phyloP scores from a whole-genome alignment of 306 rosid species.

The Carpinus fangiana region DNA sequence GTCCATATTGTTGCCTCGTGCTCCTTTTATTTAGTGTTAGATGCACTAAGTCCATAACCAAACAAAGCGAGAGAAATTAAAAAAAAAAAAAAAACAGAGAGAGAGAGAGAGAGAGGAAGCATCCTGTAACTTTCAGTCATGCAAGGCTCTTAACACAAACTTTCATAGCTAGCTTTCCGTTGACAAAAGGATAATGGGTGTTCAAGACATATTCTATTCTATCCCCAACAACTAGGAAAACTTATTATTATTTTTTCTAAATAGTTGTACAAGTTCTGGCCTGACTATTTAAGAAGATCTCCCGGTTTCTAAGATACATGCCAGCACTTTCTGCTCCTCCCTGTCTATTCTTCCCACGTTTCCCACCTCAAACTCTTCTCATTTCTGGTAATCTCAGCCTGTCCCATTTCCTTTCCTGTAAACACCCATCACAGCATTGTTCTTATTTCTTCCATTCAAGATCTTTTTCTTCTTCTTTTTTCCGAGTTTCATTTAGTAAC shows the following conservation, averaged over 20 bases:
- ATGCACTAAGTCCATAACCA: constrained; percentile 19
- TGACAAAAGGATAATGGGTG: constrained; percentile 58
- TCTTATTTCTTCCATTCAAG: constrained; percentile 23
- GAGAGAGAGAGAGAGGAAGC: constrained; percentile 48
- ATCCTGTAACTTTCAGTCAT: constrained; percentile 58
- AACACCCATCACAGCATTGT: constrained; percentile 28
- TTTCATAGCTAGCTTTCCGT: constrained; percentile 40
- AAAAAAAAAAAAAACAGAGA: no score
- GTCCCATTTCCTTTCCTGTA: constrained; percentile 27
- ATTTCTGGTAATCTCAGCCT: constrained; percentile 23
- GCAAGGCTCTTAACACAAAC: constrained; percentile 39
- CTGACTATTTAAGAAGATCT: constrained; percentile 76
- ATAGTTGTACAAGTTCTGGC: constrained; percentile 34
- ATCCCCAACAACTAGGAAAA: constrained; percentile 72
- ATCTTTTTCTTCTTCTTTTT: constrained; percentile 14
- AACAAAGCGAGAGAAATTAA: background rate
- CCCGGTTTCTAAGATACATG: constrained; percentile 54
- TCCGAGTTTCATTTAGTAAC: constrained; percentile 2
- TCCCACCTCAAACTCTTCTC: constrained; percentile 30
- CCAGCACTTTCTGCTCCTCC: constrained; percentile 66
- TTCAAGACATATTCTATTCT: constrained; percentile 60
- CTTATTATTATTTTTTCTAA: constrained; percentile 50
- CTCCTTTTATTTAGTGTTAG: constrained; percentile 32
- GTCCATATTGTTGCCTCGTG: constrained; percentile 65
- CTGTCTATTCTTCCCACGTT: constrained; percentile 53